Percentiles rank a stretch among this genome's conserved stretches.
Evolutionary conservation across 108 stramenopile genomes (phyloP).

Genomic region (Chaetoceros muelleri): DNA sequence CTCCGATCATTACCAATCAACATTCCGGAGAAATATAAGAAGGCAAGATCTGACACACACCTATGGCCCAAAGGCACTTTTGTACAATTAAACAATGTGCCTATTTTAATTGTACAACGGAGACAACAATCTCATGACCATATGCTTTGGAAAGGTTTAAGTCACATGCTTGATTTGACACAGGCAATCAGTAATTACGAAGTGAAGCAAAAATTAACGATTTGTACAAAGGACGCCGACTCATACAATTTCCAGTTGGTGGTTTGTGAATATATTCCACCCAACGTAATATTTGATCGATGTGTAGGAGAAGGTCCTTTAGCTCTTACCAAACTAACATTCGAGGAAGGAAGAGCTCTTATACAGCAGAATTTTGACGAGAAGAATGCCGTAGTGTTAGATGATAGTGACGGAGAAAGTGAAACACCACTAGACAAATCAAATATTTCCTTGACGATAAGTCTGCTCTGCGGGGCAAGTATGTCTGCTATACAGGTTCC

Average conservation of each 20-base stretch:
- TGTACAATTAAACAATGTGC: constrained; percentile 19
- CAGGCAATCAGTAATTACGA: constrained; percentile 5
- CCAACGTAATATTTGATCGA: constrained; percentile 21
- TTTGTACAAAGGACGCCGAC: constrained; percentile 41
- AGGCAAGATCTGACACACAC: constrained; percentile 54
- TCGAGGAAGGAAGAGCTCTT: constrained; percentile 19
- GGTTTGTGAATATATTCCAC: constrained; percentile 36
- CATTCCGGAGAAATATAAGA: constrained; percentile 15
- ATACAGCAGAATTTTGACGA: constrained; percentile 10
- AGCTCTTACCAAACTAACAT: neutral
- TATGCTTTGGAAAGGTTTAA: constrained; percentile 45
- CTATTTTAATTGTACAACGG: constrained; percentile 35
- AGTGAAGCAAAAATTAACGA: constrained; percentile 12
- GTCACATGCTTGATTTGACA: constrained; percentile 41
- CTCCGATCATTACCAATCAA: constrained; percentile 43
- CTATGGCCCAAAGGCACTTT: constrained; percentile 77
- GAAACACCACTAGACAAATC: constrained; percentile 3
- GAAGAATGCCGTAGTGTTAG: constrained; percentile 21
- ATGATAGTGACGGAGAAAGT: constrained; percentile 16
- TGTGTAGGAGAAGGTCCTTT: constrained; percentile 10
- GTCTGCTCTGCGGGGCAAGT: neutral
- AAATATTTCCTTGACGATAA: neutral
- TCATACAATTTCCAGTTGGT: constrained; percentile 35
- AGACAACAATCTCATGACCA: constrained; percentile 53
- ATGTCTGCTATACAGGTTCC: constrained; percentile 44